Percentiles rank a stretch among this genome's conserved stretches.
These are phyloP conservation scores for Mentha longifolia DNA, from an alignment of 257 asterid species.

Conservation along the genomic window DNA sequence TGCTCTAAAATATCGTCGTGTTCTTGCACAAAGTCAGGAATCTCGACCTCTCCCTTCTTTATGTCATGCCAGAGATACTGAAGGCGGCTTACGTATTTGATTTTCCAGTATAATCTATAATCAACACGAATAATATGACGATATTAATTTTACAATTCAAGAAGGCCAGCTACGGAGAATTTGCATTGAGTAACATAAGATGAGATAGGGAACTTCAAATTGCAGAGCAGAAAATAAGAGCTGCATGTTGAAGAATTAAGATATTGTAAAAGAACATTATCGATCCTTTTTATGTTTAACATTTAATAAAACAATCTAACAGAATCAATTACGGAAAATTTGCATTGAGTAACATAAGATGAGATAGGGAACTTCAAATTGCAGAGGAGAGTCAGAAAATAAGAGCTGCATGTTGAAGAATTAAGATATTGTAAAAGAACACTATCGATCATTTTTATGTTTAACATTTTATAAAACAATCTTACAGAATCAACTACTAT, in stretches of 20 bases:
- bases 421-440: not conserved
- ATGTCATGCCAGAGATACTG: constrained; percentile 93
- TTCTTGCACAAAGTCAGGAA: constrained; percentile 81
- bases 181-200: not conserved
- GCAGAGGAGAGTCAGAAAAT: not conserved
- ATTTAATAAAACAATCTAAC: not conserved
- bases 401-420: not conserved
- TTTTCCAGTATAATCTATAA: constrained; percentile 85
- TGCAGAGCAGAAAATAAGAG: not conserved
- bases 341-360: not conserved
- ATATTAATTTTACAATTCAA: not conserved
- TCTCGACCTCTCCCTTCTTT: constrained; percentile 76
- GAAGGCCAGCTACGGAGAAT: not conserved
- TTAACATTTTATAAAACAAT: not conserved
- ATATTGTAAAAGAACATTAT: not conserved
- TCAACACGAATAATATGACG: not conserved
- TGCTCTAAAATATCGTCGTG: constrained; percentile 85
- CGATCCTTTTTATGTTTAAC: not conserved
- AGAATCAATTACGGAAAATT: not conserved
- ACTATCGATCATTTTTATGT: not conserved
- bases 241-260: not conserved
- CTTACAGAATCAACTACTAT: not conserved
- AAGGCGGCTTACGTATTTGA: constrained; percentile 85
- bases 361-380: not conserved
- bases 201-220: not conserved